A percentile compares a stretch with the other conserved stretches of the same genome.
Conservation (phyloP, 441 rosid genomes). For the Biscutella laevigata region DNA sequence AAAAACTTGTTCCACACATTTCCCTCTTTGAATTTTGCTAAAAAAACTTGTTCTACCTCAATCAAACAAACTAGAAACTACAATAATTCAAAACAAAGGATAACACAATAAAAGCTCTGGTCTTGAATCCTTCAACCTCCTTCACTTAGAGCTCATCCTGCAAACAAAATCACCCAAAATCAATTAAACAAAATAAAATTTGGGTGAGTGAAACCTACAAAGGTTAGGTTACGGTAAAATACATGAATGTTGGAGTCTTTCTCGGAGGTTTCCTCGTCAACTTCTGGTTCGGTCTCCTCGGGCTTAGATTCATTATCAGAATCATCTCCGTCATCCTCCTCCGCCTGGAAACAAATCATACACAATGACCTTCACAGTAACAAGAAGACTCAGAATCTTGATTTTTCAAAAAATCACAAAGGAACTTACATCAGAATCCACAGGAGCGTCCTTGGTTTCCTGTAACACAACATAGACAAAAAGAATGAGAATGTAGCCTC, state of each 20-base stretch:
- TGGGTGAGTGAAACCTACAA: background rate
- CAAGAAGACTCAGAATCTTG: background rate
- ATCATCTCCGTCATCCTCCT: slow-evolving; percentile 39
- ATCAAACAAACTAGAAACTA: slow-evolving; percentile 17
- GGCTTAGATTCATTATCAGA: slow-evolving; percentile 33
- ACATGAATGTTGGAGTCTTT: slow-evolving; percentile 44
- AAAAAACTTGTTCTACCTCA: slow-evolving; percentile 16
- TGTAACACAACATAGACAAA: slow-evolving; percentile 21
- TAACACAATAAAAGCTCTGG: slow-evolving; percentile 1
- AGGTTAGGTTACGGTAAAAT: no score
- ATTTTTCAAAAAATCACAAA: background rate
- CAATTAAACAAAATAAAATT: no score
- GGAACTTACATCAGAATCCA: slow-evolving; percentile 63
- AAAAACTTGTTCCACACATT: no score
- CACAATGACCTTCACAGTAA: background rate
- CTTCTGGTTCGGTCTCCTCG: slow-evolving; percentile 28
- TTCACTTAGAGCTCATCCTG: slow-evolving; percentile 25
- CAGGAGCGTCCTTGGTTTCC: slow-evolving; percentile 67
- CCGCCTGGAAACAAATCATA: slow-evolving; percentile 31
- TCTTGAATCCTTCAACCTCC: slow-evolving; percentile 13
- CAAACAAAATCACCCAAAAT: no score
- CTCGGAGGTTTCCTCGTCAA: slow-evolving; percentile 14
- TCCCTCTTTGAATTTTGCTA: no score
- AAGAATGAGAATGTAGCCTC: background rate
- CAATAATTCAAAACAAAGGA: background rate